Evolutionary conservation across 805 yeast genomes (phyloP).

Genomic region (Torulaspora franciscae): DNA sequence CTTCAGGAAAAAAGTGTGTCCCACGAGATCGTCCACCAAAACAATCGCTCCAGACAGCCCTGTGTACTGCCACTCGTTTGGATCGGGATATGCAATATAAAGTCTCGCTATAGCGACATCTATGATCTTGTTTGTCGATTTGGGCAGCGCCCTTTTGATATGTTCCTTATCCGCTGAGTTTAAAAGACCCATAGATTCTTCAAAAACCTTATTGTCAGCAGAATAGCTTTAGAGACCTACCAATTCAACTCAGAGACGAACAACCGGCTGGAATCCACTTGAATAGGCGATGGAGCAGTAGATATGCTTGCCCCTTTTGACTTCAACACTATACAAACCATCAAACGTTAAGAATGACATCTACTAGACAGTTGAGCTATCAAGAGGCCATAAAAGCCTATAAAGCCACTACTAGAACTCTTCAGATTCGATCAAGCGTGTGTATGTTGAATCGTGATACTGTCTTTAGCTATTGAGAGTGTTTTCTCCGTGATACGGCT

Average conservation of each 20-base stretch:
- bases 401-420: neutral
- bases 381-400: neutral
- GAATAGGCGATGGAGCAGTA: neutral
- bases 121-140: constrained; percentile 76
- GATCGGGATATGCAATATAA: constrained; percentile 85
- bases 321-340: neutral
- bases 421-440: neutral
- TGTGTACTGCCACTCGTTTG: constrained; percentile 76
- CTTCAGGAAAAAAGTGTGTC: constrained; percentile 88
- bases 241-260: neutral
- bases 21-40: constrained; percentile 86
- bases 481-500: too few relatives aligned
- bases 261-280: neutral
- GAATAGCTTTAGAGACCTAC: neutral
- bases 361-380: neutral
- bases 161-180: constrained; percentile 73
- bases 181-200: constrained; percentile 38
- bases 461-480: too few relatives aligned
- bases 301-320: constrained; percentile 6
- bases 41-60: constrained; percentile 85
- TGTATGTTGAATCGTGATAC: too few relatives aligned
- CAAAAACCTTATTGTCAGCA: neutral
- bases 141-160: constrained; percentile 84
- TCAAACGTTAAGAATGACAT: constrained; percentile 3
- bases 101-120: constrained; percentile 88